A percentile compares a stretch with the other conserved stretches of the same genome.
phyloP scores from a whole-genome alignment of 495 filamentous ascomycete genomes.

The Xylaria flabelliformis region DNA sequence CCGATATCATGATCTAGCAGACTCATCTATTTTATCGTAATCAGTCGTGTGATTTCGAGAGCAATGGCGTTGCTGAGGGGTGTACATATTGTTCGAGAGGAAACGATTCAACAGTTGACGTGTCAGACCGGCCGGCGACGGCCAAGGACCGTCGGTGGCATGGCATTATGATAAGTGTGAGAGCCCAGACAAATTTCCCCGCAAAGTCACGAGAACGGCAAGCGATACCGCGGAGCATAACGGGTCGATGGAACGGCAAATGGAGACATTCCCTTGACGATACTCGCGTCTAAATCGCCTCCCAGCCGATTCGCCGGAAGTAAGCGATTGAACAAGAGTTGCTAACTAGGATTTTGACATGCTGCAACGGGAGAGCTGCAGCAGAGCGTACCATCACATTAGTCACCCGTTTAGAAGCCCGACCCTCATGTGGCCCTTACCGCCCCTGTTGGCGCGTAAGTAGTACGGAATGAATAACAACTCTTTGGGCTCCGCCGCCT shows the following conservation, averaged over 20 bases:
- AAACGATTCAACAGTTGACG: neutral
- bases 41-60: neutral
- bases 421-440: constrained; percentile 59
- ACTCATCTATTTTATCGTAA: neutral
- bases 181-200: constrained; percentile 13
- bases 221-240: neutral
- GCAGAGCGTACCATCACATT: neutral
- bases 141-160: constrained; percentile 12
- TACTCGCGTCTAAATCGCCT: neutral
- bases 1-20: neutral
- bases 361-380: constrained; percentile 1
- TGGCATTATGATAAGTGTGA: constrained; percentile 10
- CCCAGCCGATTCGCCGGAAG: constrained; percentile 3
- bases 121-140: constrained; percentile 5
- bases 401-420: constrained; percentile 36
- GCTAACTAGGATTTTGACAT: constrained; percentile 5
- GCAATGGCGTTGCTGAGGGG: neutral
- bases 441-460: constrained; percentile 58
- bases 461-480: constrained; percentile 58
- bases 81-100: neutral
- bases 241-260: constrained; percentile 9
- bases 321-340: constrained; percentile 7
- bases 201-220: neutral
- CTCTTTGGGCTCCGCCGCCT: constrained; percentile 36
- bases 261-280: neutral